A percentile compares a stretch with the other conserved stretches of the same genome.
Evolutionary conservation across 441 rosid species (phyloP).

Genomic region (Breynia disticha): DNA sequence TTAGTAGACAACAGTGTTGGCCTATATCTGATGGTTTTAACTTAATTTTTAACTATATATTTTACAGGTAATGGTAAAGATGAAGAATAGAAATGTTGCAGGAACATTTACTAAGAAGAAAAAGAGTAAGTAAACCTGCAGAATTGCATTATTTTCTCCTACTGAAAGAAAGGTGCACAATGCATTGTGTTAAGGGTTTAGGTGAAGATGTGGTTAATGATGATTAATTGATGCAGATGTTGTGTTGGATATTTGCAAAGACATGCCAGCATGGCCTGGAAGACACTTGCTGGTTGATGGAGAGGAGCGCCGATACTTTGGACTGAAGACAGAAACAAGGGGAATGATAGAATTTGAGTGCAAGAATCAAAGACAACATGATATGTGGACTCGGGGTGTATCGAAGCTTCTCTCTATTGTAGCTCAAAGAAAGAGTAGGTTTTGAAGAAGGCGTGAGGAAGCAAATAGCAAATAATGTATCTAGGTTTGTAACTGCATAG

Average conservation of each 20-base stretch:
- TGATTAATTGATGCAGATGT: conserved; percentile 34
- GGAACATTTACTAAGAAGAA: conserved; percentile 78
- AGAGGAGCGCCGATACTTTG: conserved; percentile 64
- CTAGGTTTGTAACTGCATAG: too few relatives aligned
- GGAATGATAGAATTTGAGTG: conserved; percentile 73
- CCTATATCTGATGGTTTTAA: too few relatives aligned
- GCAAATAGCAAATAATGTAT: not conserved
- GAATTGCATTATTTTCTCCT: not conserved
- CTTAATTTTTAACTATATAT: too few relatives aligned
- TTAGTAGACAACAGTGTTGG: not conserved
- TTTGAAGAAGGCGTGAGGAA: not conserved
- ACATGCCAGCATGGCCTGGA: conserved; percentile 82
- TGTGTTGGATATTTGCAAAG: conserved; percentile 57
- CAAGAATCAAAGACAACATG: conserved; percentile 62
- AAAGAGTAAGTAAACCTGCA: conserved; percentile 47
- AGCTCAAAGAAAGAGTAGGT: conserved; percentile 36
- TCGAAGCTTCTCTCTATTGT: conserved; percentile 54
- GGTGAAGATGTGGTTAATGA: not conserved
- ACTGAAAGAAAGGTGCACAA: not conserved
- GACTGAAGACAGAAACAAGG: conserved; percentile 53
- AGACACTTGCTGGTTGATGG: conserved; percentile 59
- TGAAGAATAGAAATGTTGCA: conserved; percentile 80
- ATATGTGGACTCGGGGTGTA: conserved; percentile 68
- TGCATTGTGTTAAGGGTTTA: not conserved
- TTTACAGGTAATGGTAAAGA: conserved; percentile 59